Base-by-base conservation (phyloP, 2,329 filamentous ascomycete genomes). In the Fusarium ramigenum region DNA sequence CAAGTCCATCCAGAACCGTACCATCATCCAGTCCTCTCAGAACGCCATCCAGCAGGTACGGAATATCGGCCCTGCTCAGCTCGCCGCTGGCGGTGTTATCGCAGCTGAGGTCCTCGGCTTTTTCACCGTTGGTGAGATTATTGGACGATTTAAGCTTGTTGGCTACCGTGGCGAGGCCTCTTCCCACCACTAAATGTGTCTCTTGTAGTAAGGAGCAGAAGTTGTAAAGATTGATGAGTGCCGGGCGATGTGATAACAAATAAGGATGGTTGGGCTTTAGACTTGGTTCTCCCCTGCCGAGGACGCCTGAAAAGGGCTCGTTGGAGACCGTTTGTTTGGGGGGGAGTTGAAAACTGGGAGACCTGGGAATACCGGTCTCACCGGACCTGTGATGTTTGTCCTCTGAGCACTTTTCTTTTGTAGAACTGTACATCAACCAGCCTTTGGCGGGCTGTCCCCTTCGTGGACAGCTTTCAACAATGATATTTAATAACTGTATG, bases 91-190 rank as follows among this genome's bases (percentile, higher is more conserved):
- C 69, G 93, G 93, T 78, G 93, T 99, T 68, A 86, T 98, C 71
- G 85, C 88, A 53, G 95, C 95, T 63, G 96, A 99, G 86, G 89
- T 94, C 57, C 85, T 99, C 76, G 96, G 96, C 70, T 99, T 99
- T 90, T 99, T 98, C 89, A 97, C 95, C 70, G 90, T 98, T 62
- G 96, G 96, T 75, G 95, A 98, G 89, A 98, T 99, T 84, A 91
- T 99, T 79, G 96, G 96, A 79, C 90, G 95, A 80, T 91, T 96
- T 87, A 98, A 99, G 93, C 84, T 99, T 78, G 88, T 99, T 78
- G 96, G 96, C 75, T 99, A 99, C 89, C 90, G 89, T 84, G 93
- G 93, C 81, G 90, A 93, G 82, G 81, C 83, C 72, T 88, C 87
- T 77, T 85, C 87, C 74, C 88, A 91, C 83, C 90, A 90, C 84